phyloP scores from a whole-genome alignment of 768 basidiomycete genomes.

The Mycena vitilis region DNA sequence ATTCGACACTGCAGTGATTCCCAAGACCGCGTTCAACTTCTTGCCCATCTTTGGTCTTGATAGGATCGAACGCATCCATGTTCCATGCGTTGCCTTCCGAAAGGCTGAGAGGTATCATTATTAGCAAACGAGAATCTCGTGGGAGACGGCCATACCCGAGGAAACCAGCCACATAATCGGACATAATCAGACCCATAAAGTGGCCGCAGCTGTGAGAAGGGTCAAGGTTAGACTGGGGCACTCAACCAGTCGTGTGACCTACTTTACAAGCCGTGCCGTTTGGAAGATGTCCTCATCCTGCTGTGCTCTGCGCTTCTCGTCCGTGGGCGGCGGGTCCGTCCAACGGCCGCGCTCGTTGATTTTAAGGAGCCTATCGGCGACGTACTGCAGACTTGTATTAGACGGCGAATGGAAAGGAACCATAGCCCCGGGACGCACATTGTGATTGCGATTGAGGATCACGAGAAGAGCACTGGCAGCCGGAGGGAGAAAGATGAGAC shows the following conservation, averaged over 20 bases:
- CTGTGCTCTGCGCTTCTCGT: constrained; percentile 36
- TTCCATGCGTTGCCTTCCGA: constrained; percentile 66
- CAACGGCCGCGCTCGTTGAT: constrained; percentile 66
- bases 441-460: constrained; percentile 70
- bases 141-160: constrained; percentile 47
- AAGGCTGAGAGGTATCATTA: constrained; percentile 33
- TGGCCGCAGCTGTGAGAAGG: constrained; percentile 55
- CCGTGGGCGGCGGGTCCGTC: constrained; percentile 53
- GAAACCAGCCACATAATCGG: constrained; percentile 72
- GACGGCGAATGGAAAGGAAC: constrained; percentile 9
- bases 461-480: constrained; percentile 65
- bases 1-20: constrained; percentile 77
- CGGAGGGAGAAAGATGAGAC: constrained; percentile 65
- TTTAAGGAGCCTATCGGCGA: constrained; percentile 62
- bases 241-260: constrained; percentile 22
- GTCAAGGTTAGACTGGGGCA: not conserved
- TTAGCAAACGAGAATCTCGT: not conserved
- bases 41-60: constrained; percentile 48
- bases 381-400: constrained; percentile 53
- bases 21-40: constrained; percentile 64
- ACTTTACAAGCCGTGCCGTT: constrained; percentile 65
- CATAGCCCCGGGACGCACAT: constrained; percentile 46
- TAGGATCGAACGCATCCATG: constrained; percentile 62
- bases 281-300: constrained; percentile 73
- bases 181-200: constrained; percentile 65